A percentile compares a stretch with the other conserved stretches of the same genome.
Evolutionary conservation across 257 asterid genomes (phyloP).

Genomic region (Petunia axillaris): DNA sequence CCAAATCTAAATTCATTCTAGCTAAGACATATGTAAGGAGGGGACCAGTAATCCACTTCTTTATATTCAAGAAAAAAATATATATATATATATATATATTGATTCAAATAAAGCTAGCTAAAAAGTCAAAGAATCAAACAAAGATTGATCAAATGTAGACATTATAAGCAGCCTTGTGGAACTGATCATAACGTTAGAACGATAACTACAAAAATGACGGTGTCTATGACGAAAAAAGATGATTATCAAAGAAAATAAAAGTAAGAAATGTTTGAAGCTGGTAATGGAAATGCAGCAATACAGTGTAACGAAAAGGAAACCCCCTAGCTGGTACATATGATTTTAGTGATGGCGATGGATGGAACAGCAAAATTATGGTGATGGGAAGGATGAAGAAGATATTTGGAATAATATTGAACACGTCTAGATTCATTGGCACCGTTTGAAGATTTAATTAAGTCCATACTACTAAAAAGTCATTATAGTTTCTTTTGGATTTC

Average conservation of each 20-base stretch:
- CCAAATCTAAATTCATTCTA: background rate
- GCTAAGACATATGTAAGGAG: conserved; percentile 27
- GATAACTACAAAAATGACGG: background rate
- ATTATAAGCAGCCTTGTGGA: background rate
- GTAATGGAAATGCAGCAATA: background rate
- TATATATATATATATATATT: background rate
- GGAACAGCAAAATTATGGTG: background rate
- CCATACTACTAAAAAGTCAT: conserved; percentile 29
- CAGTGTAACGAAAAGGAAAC: conserved; percentile 21
- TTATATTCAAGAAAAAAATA: background rate
- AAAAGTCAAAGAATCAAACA: background rate
- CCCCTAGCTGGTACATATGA: background rate
- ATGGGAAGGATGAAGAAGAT: background rate
- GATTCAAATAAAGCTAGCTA: background rate
- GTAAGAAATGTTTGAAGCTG: background rate
- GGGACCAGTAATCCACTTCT: conserved; percentile 28
- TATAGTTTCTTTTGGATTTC: conserved; percentile 21
- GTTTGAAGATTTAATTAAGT: conserved; percentile 22
- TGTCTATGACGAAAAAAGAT: no score
- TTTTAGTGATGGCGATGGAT: conserved; percentile 25
- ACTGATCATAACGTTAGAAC: background rate
- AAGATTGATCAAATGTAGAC: background rate
- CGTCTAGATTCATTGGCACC: conserved; percentile 45
- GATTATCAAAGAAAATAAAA: background rate
- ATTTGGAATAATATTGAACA: background rate